Conservation (phyloP, 2,329 filamentous ascomycete species). For the Colletotrichum kahawae region DNA sequence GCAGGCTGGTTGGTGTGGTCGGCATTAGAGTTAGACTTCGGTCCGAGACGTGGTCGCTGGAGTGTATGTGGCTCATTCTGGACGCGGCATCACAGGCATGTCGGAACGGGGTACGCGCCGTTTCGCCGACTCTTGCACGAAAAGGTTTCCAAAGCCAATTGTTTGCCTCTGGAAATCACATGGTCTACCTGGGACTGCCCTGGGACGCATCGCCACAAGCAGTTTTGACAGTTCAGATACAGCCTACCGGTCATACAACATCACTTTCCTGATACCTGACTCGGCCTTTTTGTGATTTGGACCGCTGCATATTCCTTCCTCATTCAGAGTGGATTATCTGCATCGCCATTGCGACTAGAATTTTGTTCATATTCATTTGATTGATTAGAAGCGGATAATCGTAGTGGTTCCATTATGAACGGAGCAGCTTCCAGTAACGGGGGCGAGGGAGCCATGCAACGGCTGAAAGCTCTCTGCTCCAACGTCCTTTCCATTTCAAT, state of each 20-base stretch:
- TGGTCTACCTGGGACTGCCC: neutral
- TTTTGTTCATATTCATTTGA: neutral
- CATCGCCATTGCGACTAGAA: neutral
- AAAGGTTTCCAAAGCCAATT: neutral
- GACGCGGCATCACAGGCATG: neutral
- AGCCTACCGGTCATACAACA: neutral
- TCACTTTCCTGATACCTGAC: neutral
- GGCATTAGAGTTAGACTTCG: constrained; percentile 1
- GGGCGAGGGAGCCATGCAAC: neutral
- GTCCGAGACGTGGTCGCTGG: constrained; percentile 1
- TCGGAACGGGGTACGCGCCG: neutral
- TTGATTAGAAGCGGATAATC: neutral
- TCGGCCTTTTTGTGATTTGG: neutral
- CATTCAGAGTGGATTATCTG: neutral
- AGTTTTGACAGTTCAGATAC: neutral
- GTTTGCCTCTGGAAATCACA: neutral
- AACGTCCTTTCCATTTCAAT: neutral
- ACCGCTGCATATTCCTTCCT: neutral
- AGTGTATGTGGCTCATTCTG: neutral
- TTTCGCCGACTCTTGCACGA: neutral
- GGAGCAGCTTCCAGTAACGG: neutral
- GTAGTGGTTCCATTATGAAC: neutral
- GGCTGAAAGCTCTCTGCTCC: neutral
- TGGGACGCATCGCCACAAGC: neutral
- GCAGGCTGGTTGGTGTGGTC: neutral